Evolutionary conservation across 2,329 filamentous ascomycete genomes (phyloP).

Genomic region (Fusarium pseudoanthophilum): DNA sequence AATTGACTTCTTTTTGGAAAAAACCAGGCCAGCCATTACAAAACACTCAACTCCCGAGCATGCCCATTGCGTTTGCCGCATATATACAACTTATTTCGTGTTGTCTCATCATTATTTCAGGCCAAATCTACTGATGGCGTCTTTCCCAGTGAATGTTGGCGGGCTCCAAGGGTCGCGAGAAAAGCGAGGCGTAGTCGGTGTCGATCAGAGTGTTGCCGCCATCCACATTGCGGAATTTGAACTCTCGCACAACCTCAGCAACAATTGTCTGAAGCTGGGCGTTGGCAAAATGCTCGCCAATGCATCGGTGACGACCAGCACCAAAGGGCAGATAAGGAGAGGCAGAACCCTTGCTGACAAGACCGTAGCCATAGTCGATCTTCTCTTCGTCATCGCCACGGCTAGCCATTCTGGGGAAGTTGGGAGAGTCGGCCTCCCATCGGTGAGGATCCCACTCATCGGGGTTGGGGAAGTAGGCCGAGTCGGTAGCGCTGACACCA

Average conservation of each 20-base stretch:
- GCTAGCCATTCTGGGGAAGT: slow-evolving; percentile 58
- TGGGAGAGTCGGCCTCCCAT: slow-evolving; percentile 77
- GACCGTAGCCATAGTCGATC: slow-evolving; percentile 92
- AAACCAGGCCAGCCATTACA: slow-evolving; percentile 42
- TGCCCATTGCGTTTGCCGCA: slow-evolving; percentile 39
- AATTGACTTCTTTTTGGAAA: slow-evolving; percentile 39
- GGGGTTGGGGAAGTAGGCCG: slow-evolving; percentile 83
- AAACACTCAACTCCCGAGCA: slow-evolving; percentile 42
- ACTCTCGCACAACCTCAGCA: slow-evolving; percentile 77
- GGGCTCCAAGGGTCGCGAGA: slow-evolving; percentile 77
- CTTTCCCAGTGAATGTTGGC: slow-evolving; percentile 81
- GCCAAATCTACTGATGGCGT: slow-evolving; percentile 60
- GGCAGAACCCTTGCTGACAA: slow-evolving; percentile 88
- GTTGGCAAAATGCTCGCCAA: slow-evolving; percentile 96
- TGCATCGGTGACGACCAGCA: slow-evolving; percentile 91
- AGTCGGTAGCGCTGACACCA: slow-evolving; percentile 79
- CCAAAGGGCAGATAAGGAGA: slow-evolving; percentile 96
- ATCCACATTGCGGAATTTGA: slow-evolving; percentile 82
- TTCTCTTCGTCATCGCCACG: slow-evolving; percentile 75
- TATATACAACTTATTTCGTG: slow-evolving; percentile 43
- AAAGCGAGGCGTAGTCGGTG: slow-evolving; percentile 76
- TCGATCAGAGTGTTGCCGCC: slow-evolving; percentile 75
- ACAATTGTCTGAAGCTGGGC: slow-evolving; percentile 89
- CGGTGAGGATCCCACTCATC: slow-evolving; percentile 89
- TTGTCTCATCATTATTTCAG: slow-evolving; percentile 25